Evolutionary conservation across 169 alveolate species (phyloP).

Genomic region (Theileria parva): DNA sequence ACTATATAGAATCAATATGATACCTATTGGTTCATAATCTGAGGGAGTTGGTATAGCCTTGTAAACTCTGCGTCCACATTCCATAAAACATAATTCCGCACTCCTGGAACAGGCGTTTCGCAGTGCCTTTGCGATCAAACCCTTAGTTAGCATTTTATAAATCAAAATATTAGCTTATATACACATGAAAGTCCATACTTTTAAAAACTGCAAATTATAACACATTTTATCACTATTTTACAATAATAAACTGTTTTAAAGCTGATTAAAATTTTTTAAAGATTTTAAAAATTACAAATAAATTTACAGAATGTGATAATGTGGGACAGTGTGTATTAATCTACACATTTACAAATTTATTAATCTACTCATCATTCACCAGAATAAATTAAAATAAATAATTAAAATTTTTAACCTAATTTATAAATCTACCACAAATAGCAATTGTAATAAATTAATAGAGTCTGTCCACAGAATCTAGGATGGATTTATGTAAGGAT

Average conservation of each 20-base stretch:
- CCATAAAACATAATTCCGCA: slow-evolving; percentile 55
- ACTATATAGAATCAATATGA: background rate
- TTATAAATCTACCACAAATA: background rate
- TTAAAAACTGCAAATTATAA: background rate
- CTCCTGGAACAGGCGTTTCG: slow-evolving; percentile 53
- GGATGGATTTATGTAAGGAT: slow-evolving; percentile 30
- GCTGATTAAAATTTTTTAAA: no score
- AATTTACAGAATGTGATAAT: no score
- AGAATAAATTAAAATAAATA: no score
- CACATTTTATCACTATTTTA: no score
- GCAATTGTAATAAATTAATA: background rate
- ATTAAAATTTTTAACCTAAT: background rate
- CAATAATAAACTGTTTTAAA: no score
- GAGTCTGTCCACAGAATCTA: slow-evolving; percentile 19
- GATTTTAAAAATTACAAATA: no score
- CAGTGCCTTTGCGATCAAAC: slow-evolving; percentile 25
- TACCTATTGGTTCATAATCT: slow-evolving; percentile 62
- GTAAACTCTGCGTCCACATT: slow-evolving; percentile 12
- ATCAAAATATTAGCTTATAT: background rate
- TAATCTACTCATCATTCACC: no score
- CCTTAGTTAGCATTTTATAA: background rate
- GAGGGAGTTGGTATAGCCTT: slow-evolving; percentile 24
- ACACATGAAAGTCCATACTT: background rate
- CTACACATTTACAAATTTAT: no score
- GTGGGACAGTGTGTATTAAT: no score